Conservation (phyloP, 345 rosid genomes). For the Ricinus communis region DNA sequence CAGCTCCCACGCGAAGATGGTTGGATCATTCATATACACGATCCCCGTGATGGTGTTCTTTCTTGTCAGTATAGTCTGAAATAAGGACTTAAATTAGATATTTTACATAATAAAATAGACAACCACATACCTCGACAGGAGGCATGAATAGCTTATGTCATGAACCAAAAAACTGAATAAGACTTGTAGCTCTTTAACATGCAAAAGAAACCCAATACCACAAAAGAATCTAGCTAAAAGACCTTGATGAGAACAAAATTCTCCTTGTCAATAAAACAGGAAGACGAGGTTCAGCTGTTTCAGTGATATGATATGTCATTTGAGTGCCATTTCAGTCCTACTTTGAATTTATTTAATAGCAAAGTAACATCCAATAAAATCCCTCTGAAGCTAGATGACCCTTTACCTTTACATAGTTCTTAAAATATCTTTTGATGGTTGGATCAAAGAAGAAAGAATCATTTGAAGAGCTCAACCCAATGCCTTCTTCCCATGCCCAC, state of each 20-base stretch:
- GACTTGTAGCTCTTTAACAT: background rate
- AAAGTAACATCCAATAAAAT: background rate
- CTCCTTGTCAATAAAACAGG: background rate
- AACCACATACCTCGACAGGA: too few relatives aligned
- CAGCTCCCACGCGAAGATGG: constrained; percentile 92
- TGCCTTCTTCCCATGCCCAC: constrained; percentile 99
- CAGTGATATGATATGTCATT: background rate
- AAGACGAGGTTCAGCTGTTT: background rate
- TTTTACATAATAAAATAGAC: too few relatives aligned
- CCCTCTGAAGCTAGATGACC: background rate
- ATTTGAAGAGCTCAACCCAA: constrained; percentile 85
- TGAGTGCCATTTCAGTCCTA: background rate
- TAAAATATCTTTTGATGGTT: constrained; percentile 80
- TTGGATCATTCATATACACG: constrained; percentile 85
- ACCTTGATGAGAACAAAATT: constrained; percentile 7
- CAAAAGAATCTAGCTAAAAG: background rate
- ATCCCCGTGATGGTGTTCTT: constrained; percentile 85
- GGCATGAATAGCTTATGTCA: background rate
- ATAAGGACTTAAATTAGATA: constrained; percentile 19
- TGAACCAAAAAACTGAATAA: background rate
- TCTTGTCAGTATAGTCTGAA: constrained; percentile 74
- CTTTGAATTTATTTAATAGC: background rate
- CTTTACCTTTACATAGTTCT: constrained; percentile 64
- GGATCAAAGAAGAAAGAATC: constrained; percentile 98
- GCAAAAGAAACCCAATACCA: background rate